Percentiles rank a stretch among this genome's conserved stretches.
Evolutionary conservation across 441 rosid species (phyloP).

Genomic region (Populus tomentosa): DNA sequence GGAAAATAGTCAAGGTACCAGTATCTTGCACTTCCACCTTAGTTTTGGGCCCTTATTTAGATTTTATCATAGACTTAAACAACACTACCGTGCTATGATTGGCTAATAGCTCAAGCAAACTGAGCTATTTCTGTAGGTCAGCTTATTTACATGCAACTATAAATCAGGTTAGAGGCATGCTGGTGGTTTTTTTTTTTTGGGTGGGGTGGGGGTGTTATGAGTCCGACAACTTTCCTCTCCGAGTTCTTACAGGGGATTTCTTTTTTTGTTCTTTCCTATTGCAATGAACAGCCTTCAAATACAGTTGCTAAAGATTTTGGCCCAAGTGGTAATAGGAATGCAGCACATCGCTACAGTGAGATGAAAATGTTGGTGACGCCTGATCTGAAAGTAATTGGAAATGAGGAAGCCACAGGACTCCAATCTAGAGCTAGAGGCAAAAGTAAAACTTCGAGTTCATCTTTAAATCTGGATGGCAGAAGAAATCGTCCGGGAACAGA

Average conservation of each 20-base stretch:
- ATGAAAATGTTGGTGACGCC: slow-evolving; percentile 13
- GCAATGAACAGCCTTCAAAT: slow-evolving; percentile 23
- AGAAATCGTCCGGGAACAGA: slow-evolving; percentile 10
- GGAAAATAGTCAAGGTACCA: slow-evolving; percentile 30
- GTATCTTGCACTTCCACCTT: slow-evolving; percentile 6
- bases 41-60: not conserved
- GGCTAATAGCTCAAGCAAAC: not conserved
- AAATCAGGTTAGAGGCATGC: not conserved
- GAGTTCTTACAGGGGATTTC: slow-evolving; percentile 8
- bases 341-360: slow-evolving; percentile 1
- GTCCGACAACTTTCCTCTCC: not conserved
- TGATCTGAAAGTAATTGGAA: slow-evolving; percentile 15
- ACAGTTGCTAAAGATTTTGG: slow-evolving; percentile 9
- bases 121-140: not conserved
- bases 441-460: slow-evolving; percentile 18
- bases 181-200: not conserved
- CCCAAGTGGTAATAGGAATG: slow-evolving; percentile 10
- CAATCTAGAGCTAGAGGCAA: slow-evolving; percentile 22
- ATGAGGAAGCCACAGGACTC: slow-evolving; percentile 8
- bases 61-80: not conserved
- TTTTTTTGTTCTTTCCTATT: slow-evolving; percentile 14
- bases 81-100: not conserved
- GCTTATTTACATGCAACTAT: not conserved
- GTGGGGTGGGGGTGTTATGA: not conserved
- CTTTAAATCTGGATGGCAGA: slow-evolving; percentile 12